Percentiles rank a stretch among this genome's conserved stretches.
phyloP scores from a whole-genome alignment of 345 rosid species.

The Cardamine resedifolia region DNA sequence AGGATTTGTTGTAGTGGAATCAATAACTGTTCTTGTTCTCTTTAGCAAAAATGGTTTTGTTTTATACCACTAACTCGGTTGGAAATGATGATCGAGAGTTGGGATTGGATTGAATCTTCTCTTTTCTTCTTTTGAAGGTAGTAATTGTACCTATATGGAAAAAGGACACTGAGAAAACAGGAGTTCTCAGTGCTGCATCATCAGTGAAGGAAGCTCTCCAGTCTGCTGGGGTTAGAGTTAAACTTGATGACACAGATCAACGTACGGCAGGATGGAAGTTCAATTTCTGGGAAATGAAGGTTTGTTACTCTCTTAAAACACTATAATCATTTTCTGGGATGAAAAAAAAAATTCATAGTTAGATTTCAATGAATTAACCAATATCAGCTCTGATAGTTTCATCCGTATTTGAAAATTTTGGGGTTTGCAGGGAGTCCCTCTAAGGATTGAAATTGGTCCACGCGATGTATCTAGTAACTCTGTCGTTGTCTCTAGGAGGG shows the following conservation, averaged over 20 bases:
- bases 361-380: background rate
- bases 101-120: background rate
- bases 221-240: constrained; percentile 68
- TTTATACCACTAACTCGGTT: constrained; percentile 57
- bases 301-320: constrained; percentile 19
- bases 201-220: constrained; percentile 63
- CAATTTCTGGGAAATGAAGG: constrained; percentile 99
- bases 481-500: constrained; percentile 89
- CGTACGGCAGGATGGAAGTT: constrained; percentile 92
- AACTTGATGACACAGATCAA: constrained; percentile 86
- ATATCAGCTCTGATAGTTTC: constrained; percentile 4
- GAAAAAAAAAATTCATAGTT: background rate
- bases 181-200: constrained; percentile 69
- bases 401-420: constrained; percentile 17
- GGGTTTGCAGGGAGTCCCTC: constrained; percentile 66
- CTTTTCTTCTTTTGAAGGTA: constrained; percentile 44
- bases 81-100: background rate
- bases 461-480: constrained; percentile 79
- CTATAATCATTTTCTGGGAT: background rate
- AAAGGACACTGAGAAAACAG: constrained; percentile 68
- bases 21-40: background rate
- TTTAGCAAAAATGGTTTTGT: background rate
- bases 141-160: constrained; percentile 92
- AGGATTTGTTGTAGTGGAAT: background rate
- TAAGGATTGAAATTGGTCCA: constrained; percentile 95